Conservation (phyloP, 768 basidiomycete genomes). For the Lentinula sp. region DNA sequence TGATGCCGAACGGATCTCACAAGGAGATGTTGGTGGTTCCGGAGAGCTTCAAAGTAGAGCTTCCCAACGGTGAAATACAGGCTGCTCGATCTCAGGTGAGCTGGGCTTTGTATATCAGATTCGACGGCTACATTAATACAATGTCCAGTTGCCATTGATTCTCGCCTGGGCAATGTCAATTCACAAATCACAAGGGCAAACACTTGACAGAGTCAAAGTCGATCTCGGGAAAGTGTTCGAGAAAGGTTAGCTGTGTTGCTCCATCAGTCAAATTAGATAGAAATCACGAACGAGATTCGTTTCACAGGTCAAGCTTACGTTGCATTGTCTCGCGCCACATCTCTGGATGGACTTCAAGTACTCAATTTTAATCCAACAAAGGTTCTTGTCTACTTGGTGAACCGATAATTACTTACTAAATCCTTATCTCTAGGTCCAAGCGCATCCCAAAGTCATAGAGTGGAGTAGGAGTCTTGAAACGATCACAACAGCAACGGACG, state of each 20-base stretch:
- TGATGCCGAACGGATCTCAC: conserved; percentile 45
- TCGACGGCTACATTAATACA: not conserved
- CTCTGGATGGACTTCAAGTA: conserved; percentile 79
- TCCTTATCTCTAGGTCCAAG: not conserved
- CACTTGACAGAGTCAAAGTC: conserved; percentile 90
- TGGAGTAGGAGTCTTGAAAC: conserved; percentile 9
- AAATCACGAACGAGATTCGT: conserved; percentile 2
- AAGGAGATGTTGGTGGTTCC: conserved; percentile 55
- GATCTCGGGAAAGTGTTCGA: conserved; percentile 92
- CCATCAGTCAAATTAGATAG: not conserved
- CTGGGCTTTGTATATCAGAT: not conserved
- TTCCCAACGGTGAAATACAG: conserved; percentile 82
- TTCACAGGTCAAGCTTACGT: conserved; percentile 81
- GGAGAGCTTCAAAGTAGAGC: conserved; percentile 82
- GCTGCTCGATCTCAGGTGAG: conserved; percentile 74
- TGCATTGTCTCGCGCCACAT: conserved; percentile 84
- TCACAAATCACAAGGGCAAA: conserved; percentile 98
- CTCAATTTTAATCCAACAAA: conserved; percentile 71
- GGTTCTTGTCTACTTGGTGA: conserved; percentile 29
- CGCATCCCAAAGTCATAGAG: conserved; percentile 9
- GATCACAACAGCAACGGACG: not conserved
- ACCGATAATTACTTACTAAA: not conserved
- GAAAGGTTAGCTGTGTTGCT: conserved; percentile 46
- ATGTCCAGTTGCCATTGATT: conserved; percentile 70
- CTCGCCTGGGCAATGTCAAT: conserved; percentile 98